Evolutionary conservation across 1,284 basidiomycete species (phyloP), one percentile per base, ranked within the genome.

Genomic region (Cryptococcus sp.): DNA sequence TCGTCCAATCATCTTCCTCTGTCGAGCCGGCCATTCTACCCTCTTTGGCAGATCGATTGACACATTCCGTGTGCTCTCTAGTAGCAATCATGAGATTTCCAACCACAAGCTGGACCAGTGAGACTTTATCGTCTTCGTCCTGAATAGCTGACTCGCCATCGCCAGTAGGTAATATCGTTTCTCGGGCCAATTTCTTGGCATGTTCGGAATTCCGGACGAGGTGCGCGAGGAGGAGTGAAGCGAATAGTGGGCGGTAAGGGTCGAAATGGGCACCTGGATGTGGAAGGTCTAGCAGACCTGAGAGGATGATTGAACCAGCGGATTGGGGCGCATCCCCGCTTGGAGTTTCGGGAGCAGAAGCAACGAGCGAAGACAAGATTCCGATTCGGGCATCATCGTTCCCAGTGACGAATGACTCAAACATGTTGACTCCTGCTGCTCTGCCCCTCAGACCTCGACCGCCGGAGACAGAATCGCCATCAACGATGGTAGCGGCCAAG

Each of bases 1-100:
- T 80, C 58, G 91, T 90, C 91, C 92, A 98, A 62, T 93, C 91
- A 50, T 73, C 68, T 42, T 70, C 73, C 49, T 72, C 69, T 28
- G 56, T 56, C 54, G 59, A 81, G 79, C 28, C 58, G 47, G 51
- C 51, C 0, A 54, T 53, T 39, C 43, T 45, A 2, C 65, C 69
- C 39, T 71, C 68, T 55, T 66, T 71, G 11, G 69, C 69, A 14
- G 66, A 66, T 9, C 68, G 56, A 49, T 74, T 77, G 22, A 68
- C 69, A 42, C 71, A 72, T 39, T 78, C 77, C 4, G 76, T 73
- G 52, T 80, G 79, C 59, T 81, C 79, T 31, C 80, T 70, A 44
- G 77, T 67, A 0, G 81, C 79, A 85, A 88, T 61, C 81, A 82
- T 76, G 7, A 83, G 61, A 63, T 82, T 88, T 77, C 66, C 85